Evolutionary conservation across 805 yeast species (phyloP), one percentile per base, ranked within the genome.

Genomic region (Scheffersomyces amazonensis): DNA sequence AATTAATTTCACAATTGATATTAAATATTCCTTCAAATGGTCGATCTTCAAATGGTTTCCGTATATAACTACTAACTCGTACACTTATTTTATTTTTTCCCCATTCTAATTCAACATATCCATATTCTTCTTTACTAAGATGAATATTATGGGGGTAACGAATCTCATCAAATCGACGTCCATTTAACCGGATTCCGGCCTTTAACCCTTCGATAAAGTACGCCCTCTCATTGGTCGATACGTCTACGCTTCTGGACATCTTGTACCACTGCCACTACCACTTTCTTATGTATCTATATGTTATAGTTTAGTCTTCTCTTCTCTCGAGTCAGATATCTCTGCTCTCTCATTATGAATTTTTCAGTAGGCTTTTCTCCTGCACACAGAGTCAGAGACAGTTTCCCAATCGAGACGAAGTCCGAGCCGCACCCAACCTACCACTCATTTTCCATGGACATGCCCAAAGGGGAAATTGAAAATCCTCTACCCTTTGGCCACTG

Each of bases 21-120:
- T 76, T 70, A 56, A 93, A 89, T 3, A 85, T 53, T 1, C 99
- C 99, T 60, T 93, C 99, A 56, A 87, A 91, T 0, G 97, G 97
- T 38, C 96, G 73, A 48, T 90, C 95, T 35, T 88, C 96, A 46
- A 74, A 83, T 0, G 99, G 99, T 41, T 78, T 76, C 3, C 78
- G 73, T 11, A 93, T 80, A 36, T 79, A 82, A 9, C 95, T 84
- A 13, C 89, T 79, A 4, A 91, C 81, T 39, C 87, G 71, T 3
- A 79, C 88, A 1, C 82, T 73, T 9, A 87, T 75, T 49, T 54
- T 53, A 8, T 98, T 90, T 27, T 76, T 68, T 0, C 98, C 98
- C 57, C 89, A 70, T 12, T 62, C 64, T 3, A 91, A 81, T 48
- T 87, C 87, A 4, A 83, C 95, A 50, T 80, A 83, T 10, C 97